Evolutionary conservation across 148 eudicot species (phyloP).

Genomic region (Heliosperma pusillum): DNA sequence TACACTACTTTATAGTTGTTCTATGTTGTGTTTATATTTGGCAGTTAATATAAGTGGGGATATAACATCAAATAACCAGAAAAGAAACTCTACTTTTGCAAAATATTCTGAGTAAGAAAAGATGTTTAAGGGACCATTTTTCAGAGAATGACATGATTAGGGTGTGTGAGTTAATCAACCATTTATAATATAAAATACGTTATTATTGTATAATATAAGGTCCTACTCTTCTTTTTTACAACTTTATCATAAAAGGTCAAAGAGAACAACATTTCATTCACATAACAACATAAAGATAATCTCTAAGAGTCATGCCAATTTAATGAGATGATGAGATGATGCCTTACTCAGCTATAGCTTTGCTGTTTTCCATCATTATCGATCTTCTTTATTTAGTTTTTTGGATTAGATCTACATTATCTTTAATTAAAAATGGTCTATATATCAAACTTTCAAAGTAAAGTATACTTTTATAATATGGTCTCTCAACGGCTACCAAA

Average conservation of each 20-base stretch:
- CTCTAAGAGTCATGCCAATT: conserved; percentile 28
- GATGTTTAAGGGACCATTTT: conserved; percentile 11
- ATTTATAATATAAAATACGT: conserved; percentile 1
- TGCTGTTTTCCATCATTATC: conserved; percentile 2
- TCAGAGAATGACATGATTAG: conserved; percentile 25
- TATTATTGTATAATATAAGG: conserved; percentile 2
- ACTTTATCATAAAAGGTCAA: conserved; percentile 34
- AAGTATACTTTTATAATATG: not conserved
- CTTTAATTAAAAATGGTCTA: not conserved
- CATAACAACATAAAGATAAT: conserved; percentile 40
- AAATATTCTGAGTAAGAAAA: not conserved
- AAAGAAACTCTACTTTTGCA: conserved; percentile 29
- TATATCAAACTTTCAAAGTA: not conserved
- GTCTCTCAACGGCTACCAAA: conserved; percentile 10
- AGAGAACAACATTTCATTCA: conserved; percentile 34
- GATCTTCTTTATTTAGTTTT: not conserved
- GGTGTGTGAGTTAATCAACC: conserved; percentile 11
- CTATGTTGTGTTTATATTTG: conserved; percentile 22
- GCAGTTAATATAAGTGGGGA: conserved; percentile 22
- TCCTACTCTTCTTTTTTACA: conserved; percentile 15
- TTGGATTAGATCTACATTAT: not conserved
- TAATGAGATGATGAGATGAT: conserved; percentile 14
- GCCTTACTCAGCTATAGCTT: not conserved
- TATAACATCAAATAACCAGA: not conserved
- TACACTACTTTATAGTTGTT: conserved; percentile 19